Conservation (phyloP, 441 rosid species). For the Rhodomyrtus psidioides region DNA sequence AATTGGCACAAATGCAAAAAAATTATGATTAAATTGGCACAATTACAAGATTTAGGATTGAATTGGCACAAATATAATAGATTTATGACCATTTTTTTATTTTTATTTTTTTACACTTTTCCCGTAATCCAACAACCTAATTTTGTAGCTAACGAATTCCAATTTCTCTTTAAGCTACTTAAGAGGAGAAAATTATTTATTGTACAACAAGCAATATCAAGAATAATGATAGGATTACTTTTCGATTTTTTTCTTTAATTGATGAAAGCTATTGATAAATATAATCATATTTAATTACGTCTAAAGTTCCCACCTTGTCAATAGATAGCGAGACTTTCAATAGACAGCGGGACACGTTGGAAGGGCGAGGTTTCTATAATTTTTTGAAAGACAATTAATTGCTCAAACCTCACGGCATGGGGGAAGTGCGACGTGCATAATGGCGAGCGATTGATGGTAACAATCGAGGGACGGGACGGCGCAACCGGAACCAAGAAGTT, state of each 20-base stretch:
- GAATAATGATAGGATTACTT: background rate
- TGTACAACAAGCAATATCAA: background rate
- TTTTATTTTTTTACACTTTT: too few relatives aligned
- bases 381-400: background rate
- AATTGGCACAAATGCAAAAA: too few relatives aligned
- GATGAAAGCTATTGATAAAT: background rate
- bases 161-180: background rate
- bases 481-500: accelerated
- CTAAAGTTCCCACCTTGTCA: background rate
- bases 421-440: background rate
- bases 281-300: background rate
- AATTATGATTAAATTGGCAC: too few relatives aligned
- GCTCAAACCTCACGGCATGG: background rate
- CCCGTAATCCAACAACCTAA: background rate
- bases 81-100: too few relatives aligned
- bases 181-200: background rate
- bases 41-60: too few relatives aligned
- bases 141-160: background rate
- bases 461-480: too few relatives aligned
- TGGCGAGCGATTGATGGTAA: background rate
- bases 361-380: background rate
- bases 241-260: background rate
- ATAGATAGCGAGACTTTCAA: background rate
- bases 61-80: too few relatives aligned
- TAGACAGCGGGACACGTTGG: background rate